Evolutionary conservation across 345 rosid species (phyloP), one percentile per base, ranked within the genome.

Genomic region (Acer negundo): DNA sequence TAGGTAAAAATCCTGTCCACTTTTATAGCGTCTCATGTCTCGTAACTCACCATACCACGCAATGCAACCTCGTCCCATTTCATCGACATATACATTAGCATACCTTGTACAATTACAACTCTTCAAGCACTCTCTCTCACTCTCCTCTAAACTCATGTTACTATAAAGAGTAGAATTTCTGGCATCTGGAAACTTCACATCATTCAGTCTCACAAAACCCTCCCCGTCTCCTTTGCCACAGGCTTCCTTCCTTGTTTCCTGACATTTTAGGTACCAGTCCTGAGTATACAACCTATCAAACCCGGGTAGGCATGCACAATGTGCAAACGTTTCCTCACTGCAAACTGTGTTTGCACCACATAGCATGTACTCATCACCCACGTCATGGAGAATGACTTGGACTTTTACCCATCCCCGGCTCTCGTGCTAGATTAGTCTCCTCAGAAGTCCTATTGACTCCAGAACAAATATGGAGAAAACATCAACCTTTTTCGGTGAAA

Each of bases 271-370:
- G 67, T 23, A 6, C 77, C 4, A 40, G 44, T 79, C 56, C 13
- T 46, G 15, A 0, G 64, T 16, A 35, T 42, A n/a, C n/a, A 5
- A 38, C 0, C 46, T 62, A 16, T 7, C 55, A 38, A 82, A 82
- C 10, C 75, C 80, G 5, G 77, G 77, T 17, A 75, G 9, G 75
- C 85, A 82, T 12, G 0, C 12, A 31, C 84, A 82, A 0, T 0
- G 40, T 0, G 47, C 62, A 31, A 51, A 10, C 13, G 11, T 6
- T 10, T 56, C 19, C 15, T 56, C 24, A 2, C 78, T 67, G 67
- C 82, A 82, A 5, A 12, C 49, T 55, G 19, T 49, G 47, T 78
- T 46, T 6, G 71, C 65, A 5, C 84, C 79, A 66, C 84, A 81
- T 0, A 63, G 0, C 9, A 40, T 40, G 24, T 79, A 84, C 11